Evolutionary conservation across 306 rosid genomes (phyloP).

Genomic region (Cicer pinnatifidum): DNA sequence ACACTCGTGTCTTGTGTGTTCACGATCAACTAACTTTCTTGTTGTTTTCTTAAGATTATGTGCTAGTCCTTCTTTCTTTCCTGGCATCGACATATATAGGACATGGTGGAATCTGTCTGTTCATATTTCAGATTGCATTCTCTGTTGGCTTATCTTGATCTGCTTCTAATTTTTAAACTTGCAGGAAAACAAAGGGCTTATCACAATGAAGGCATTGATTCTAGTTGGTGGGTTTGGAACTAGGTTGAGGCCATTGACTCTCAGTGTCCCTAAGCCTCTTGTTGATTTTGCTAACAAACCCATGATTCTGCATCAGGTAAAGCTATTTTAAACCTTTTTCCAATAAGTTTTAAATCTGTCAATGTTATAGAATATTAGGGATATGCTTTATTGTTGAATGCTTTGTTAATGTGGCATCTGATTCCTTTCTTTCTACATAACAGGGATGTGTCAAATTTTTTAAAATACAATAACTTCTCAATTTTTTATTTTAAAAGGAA

Average conservation of each 20-base stretch:
- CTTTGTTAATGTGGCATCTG: constrained; percentile 34
- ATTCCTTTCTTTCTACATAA: background rate
- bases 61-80: constrained; percentile 42
- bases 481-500: too few relatives aligned
- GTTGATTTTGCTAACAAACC: constrained; percentile 99
- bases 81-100: constrained; percentile 30
- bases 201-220: constrained; percentile 94
- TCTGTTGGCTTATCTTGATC: constrained; percentile 34
- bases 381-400: constrained; percentile 18
- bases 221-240: constrained; percentile 99
- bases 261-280: constrained; percentile 97
- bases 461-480: background rate
- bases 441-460: background rate
- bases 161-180: constrained; percentile 37
- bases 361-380: constrained; percentile 16
- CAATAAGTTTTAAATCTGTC: constrained; percentile 5
- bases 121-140: constrained; percentile 28
- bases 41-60: constrained; percentile 37
- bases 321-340: constrained; percentile 18
- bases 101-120: constrained; percentile 22
- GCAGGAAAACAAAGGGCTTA: constrained; percentile 55
- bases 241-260: constrained; percentile 99
- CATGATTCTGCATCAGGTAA: constrained; percentile 99
- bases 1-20: constrained; percentile 39
- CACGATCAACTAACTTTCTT: constrained; percentile 38